Percentiles rank a stretch among this genome's conserved stretches.
phyloP scores from a whole-genome alignment of 257 asterid genomes.

The Salvia rosmarinus region DNA sequence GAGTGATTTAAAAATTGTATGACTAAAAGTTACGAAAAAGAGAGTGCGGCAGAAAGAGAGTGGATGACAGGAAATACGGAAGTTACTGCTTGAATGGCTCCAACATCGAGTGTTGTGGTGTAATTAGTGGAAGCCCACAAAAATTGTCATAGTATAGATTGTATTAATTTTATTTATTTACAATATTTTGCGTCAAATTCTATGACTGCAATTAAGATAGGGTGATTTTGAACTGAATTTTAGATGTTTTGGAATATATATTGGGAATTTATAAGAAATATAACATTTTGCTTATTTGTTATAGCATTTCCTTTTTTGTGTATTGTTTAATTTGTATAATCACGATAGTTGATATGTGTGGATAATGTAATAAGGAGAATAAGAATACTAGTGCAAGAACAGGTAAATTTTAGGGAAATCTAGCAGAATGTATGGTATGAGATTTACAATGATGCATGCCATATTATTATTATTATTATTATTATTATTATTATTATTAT shows the following conservation, averaged over 20 bases:
- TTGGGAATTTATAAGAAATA: background rate
- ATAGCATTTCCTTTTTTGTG: background rate
- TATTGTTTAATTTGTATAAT: too few species aligned
- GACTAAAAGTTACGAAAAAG: slow-evolving; percentile 8
- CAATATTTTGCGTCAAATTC: background rate
- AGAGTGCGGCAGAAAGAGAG: slow-evolving; percentile 28
- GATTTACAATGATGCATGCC: too few species aligned
- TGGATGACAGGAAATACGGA: slow-evolving; percentile 55
- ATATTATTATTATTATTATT: too few species aligned
- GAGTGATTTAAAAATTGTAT: background rate
- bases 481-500: too few species aligned
- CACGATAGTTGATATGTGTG: too few species aligned
- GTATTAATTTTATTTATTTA: background rate
- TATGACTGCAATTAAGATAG: background rate
- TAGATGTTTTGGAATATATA: background rate
- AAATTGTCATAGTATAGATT: background rate
- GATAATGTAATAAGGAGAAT: too few species aligned
- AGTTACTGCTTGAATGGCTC: slow-evolving; percentile 61
- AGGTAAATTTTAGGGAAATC: too few species aligned
- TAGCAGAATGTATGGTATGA: too few species aligned
- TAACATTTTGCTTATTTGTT: background rate
- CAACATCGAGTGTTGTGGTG: slow-evolving; percentile 18
- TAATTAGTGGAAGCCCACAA: slow-evolving; percentile 36
- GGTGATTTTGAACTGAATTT: background rate
- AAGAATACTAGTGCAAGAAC: too few species aligned